Conservation (phyloP, 192 early-diverging fungal genomes). For the Polychytrium aggregatum region DNA sequence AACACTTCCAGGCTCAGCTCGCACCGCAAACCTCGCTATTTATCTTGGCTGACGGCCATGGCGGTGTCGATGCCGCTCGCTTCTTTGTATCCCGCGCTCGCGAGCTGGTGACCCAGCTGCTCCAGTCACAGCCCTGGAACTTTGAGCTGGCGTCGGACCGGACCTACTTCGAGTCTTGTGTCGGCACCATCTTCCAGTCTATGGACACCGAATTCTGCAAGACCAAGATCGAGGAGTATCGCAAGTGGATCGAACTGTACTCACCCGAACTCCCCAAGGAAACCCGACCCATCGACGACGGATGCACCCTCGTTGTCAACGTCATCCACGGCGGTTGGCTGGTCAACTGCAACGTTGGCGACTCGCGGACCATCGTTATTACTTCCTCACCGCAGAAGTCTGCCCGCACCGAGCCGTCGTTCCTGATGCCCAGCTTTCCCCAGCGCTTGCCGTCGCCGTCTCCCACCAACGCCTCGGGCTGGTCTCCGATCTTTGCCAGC, state of each 20-base stretch:
- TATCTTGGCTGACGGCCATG: conserved; percentile 51
- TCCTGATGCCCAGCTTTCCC: not conserved
- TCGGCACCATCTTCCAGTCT: conserved; percentile 23
- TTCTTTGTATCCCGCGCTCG: conserved; percentile 35
- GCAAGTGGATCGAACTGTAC: conserved; percentile 36
- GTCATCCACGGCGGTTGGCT: conserved; percentile 32
- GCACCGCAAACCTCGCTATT: conserved; percentile 13
- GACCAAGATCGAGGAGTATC: conserved; percentile 38
- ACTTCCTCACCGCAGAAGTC: not conserved
- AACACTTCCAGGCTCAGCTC: not conserved
- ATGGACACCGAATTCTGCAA: conserved; percentile 38
- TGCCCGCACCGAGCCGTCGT: not conserved
- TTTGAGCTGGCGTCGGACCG: conserved; percentile 21
- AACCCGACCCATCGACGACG: conserved; percentile 33
- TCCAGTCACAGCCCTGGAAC: conserved; percentile 27
- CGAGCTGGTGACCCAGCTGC: conserved; percentile 10
- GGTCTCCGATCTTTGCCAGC: conserved; percentile 30
- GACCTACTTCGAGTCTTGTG: conserved; percentile 11
- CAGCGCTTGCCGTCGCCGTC: no score
- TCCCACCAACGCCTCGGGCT: conserved; percentile 5
- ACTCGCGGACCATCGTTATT: conserved; percentile 30
- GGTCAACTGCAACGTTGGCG: conserved; percentile 49
- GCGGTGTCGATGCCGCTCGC: conserved; percentile 32
- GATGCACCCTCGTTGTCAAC: conserved; percentile 44
- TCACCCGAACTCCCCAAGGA: not conserved